Evolutionary conservation across 208 protist genomes (phyloP).

Genomic region (Acanthamoeba castellanii): DNA sequence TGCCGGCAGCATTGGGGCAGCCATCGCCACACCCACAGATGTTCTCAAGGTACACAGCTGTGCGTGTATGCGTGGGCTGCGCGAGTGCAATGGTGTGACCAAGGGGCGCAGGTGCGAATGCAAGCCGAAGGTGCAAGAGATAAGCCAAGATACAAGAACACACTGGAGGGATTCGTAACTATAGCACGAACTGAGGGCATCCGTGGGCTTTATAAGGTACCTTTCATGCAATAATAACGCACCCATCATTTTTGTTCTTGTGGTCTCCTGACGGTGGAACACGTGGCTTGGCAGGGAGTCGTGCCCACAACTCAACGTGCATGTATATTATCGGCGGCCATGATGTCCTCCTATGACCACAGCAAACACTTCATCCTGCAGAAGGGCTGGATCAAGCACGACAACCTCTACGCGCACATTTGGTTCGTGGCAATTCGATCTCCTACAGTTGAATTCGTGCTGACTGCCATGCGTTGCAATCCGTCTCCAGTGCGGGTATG

Average conservation of each 20-base stretch:
- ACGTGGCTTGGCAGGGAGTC: not conserved
- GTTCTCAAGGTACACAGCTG: constrained; percentile 9
- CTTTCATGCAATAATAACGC: no score
- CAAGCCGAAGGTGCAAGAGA: not conserved
- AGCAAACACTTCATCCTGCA: constrained; percentile 39
- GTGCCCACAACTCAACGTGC: constrained; percentile 21
- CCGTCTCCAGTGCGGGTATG: constrained; percentile 3
- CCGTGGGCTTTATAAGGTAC: constrained; percentile 12
- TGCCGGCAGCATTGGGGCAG: constrained; percentile 33
- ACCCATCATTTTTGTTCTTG: not conserved
- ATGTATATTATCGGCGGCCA: constrained; percentile 29
- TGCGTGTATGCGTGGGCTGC: no score
- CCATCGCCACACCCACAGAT: constrained; percentile 23
- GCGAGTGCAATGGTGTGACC: not conserved
- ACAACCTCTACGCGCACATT: constrained; percentile 58
- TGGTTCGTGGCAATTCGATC: not conserved
- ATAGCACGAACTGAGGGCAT: constrained; percentile 41
- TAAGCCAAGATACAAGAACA: constrained; percentile 1
- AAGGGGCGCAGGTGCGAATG: constrained; percentile 19
- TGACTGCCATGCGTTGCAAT: no score
- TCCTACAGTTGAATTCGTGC: not conserved
- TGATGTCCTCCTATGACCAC: constrained; percentile 54
- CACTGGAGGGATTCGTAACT: not conserved
- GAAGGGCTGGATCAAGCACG: constrained; percentile 38
- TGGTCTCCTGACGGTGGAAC: not conserved